These are phyloP conservation scores for Thermomyces lanuginosus DNA, from an alignment of 2,329 filamentous ascomycete genomes.

Conservation along the genomic window DNA sequence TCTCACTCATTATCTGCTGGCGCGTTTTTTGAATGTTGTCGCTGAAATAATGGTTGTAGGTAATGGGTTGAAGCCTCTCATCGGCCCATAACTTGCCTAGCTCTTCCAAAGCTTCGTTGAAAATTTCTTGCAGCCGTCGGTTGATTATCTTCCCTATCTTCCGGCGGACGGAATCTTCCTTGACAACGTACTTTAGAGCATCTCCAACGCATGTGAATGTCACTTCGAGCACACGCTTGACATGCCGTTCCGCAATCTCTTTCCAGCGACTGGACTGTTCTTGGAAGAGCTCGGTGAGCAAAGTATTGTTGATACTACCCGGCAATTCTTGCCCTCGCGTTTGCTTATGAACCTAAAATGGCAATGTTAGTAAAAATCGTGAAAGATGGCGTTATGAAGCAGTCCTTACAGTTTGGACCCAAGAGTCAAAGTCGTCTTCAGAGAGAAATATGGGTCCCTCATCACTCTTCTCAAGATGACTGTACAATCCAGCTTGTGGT, in stretches of 20 bases:
- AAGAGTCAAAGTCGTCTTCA: too few species aligned
- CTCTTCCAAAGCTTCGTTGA: conserved; percentile 31
- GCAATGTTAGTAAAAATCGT: too few species aligned
- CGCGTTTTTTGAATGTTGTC: conserved; percentile 3
- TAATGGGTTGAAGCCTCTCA: conserved; percentile 34
- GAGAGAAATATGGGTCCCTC: too few species aligned
- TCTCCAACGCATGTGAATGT: conserved; percentile 38
- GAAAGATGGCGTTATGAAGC: too few species aligned
- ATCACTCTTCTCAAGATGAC: too few species aligned
- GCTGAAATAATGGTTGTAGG: conserved; percentile 37
- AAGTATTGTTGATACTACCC: too few species aligned
- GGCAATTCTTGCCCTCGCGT: too few species aligned
- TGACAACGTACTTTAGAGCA: conserved; percentile 29
- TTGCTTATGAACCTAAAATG: too few species aligned
- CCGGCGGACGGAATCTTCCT: conserved; percentile 26
- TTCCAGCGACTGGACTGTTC: conserved; percentile 41
- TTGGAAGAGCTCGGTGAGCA: too few species aligned
- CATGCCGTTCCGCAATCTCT: conserved; percentile 31
- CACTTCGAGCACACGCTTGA: conserved; percentile 34
- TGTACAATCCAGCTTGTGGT: too few species aligned
- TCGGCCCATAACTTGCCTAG: conserved; percentile 36
- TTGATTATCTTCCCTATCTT: too few species aligned
- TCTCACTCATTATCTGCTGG: background rate
- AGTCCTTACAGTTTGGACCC: too few species aligned
- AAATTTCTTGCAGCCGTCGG: conserved; percentile 32